Conservation (phyloP, 345 rosid genomes). For the Capsella bursapastoris region DNA sequence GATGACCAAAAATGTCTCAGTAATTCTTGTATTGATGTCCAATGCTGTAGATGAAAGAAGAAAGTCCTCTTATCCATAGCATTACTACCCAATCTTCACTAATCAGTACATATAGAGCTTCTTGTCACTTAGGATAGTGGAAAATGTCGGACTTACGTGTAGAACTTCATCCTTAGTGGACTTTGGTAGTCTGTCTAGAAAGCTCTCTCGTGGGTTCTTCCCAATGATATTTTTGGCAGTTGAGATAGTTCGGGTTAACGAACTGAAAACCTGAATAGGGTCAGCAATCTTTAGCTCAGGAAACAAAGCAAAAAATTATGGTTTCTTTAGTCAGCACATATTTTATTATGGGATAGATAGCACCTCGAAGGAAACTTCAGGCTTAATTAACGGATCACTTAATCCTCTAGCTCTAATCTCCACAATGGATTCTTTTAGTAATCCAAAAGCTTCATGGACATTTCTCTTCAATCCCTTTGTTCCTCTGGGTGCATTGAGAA, state of each 20-base stretch:
- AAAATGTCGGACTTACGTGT: slow-evolving; percentile 39
- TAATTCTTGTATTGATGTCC: slow-evolving; percentile 80
- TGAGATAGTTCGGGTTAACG: slow-evolving; percentile 78
- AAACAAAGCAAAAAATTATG: slow-evolving; percentile 18
- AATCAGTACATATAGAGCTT: slow-evolving; percentile 19
- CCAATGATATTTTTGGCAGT: slow-evolving; percentile 75
- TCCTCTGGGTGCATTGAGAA: slow-evolving; percentile 49
- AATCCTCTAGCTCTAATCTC: slow-evolving; percentile 59
- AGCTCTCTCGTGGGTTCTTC: slow-evolving; percentile 76
- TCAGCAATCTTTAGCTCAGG: slow-evolving; percentile 11
- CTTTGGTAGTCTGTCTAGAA: slow-evolving; percentile 76
- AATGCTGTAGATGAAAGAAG: slow-evolving; percentile 56
- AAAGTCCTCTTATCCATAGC: slow-evolving; percentile 13
- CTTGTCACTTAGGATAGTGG: not conserved
- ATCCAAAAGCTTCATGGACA: slow-evolving; percentile 65
- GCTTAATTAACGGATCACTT: slow-evolving; percentile 64
- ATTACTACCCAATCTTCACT: slow-evolving; percentile 14
- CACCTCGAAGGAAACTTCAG: slow-evolving; percentile 85
- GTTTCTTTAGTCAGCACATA: not conserved
- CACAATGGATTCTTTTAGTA: slow-evolving; percentile 67
- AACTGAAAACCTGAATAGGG: slow-evolving; percentile 72
- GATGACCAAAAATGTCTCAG: slow-evolving; percentile 94
- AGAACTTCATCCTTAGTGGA: slow-evolving; percentile 75
- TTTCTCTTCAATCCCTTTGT: slow-evolving; percentile 51
- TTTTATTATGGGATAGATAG: slow-evolving; percentile 13